Evolutionary conservation across 2,329 filamentous ascomycete species (phyloP).

Genomic region (Penicillium sclerotiorum): DNA sequence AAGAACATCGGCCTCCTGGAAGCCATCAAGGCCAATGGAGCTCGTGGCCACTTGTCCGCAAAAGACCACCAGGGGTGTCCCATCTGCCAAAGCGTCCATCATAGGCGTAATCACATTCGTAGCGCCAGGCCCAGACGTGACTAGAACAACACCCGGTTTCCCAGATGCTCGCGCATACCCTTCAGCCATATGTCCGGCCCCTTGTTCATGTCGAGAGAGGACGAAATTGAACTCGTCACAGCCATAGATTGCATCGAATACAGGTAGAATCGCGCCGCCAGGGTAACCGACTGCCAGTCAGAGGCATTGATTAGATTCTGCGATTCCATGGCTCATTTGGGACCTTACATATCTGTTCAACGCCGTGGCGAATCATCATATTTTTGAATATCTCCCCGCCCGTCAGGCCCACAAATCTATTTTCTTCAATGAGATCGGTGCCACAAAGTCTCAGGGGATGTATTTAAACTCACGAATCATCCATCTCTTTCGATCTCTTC

Average conservation of each 20-base stretch:
- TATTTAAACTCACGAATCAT: too few species aligned
- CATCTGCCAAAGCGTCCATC: slow-evolving; percentile 89
- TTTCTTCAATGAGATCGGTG: too few species aligned
- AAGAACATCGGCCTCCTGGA: slow-evolving; percentile 90
- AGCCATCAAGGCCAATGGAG: slow-evolving; percentile 87
- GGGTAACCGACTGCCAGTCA: slow-evolving; percentile 82
- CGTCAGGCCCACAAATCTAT: too few species aligned
- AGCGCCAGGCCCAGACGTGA: slow-evolving; percentile 90
- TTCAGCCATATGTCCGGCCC: slow-evolving; percentile 95
- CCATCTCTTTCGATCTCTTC: too few species aligned
- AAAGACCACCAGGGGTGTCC: slow-evolving; percentile 91
- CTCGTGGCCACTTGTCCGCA: slow-evolving; percentile 83
- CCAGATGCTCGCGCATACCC: slow-evolving; percentile 89
- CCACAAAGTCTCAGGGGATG: too few species aligned
- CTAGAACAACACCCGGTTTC: slow-evolving; percentile 88
- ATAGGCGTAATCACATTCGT: slow-evolving; percentile 94
- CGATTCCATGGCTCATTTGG: too few species aligned
- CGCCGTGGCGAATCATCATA: too few species aligned
- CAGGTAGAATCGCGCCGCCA: slow-evolving; percentile 88
- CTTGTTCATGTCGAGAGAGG: slow-evolving; percentile 90
- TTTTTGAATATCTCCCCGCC: too few species aligned
- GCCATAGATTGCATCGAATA: slow-evolving; percentile 97
- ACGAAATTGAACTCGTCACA: slow-evolving; percentile 92
- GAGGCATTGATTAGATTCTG: too few species aligned
- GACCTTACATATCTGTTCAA: too few species aligned